Evolutionary conservation across 352 stramenopile species (phyloP).

Genomic region (Pythium folliculosum): DNA sequence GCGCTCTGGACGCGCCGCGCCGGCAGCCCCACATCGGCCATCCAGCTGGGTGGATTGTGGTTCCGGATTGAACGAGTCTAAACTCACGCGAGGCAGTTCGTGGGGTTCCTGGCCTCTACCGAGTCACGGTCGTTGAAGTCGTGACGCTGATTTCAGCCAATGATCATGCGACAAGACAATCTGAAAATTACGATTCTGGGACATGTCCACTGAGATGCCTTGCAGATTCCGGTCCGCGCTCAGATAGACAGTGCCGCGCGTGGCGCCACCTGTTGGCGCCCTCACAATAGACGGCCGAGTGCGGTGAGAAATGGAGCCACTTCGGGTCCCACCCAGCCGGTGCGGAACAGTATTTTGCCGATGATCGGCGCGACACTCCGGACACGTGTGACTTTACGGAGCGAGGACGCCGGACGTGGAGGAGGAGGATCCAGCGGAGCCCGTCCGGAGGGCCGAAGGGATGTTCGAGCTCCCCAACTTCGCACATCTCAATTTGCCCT

Average conservation of each 20-base stretch:
- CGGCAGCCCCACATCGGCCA: neutral
- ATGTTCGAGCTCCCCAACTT: neutral
- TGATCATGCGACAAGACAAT: conserved; percentile 15
- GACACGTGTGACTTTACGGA: conserved; percentile 17
- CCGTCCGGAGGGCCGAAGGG: neutral
- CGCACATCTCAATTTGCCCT: conserved; percentile 25
- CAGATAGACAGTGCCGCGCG: conserved; percentile 21
- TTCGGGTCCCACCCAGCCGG: neutral
- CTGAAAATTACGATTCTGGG: conserved; percentile 20
- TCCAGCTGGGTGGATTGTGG: conserved; percentile 17
- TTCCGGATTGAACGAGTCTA: conserved; percentile 5
- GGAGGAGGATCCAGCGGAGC: neutral
- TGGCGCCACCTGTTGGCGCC: conserved; percentile 6
- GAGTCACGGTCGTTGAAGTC: neutral
- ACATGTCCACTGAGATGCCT: conserved; percentile 1
- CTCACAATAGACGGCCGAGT: neutral
- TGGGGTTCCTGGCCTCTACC: conserved; percentile 4
- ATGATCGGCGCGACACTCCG: conserved; percentile 12
- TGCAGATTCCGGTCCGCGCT: neutral
- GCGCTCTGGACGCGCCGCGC: neutral
- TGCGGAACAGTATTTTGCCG: conserved; percentile 1
- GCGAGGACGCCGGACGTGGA: too few species aligned
- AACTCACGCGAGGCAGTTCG: neutral
- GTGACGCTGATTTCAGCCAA: conserved; percentile 12
- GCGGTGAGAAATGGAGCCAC: conserved; percentile 4